Base-by-base conservation (phyloP, 2,329 filamentous ascomycete species). In the Clonostachys byssicola region DNA sequence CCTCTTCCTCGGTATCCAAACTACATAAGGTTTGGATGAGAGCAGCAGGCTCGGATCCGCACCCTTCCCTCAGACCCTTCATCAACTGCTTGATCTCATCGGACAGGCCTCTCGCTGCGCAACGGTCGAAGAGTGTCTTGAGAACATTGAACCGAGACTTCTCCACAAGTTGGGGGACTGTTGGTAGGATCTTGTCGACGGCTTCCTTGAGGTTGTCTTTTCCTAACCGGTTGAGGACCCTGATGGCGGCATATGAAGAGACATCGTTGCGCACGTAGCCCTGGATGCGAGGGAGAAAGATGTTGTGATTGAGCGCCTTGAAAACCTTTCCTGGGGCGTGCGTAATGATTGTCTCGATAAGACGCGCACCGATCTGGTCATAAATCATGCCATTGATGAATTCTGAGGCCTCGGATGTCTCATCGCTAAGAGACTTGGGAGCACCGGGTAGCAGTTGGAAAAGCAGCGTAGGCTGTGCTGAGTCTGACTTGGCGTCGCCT, bases 381-480 rank as follows among this genome's bases (percentile, higher is more conserved):
- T 96, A 97, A 23, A 96, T 75, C 61, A 97, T 80, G 47, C 88
- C 85, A 58, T 88, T 91, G 61, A 97, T 79, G 61, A 97, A 96
- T 14, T 78, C 74, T 12, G 81, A 78, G 5, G 88, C 87, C 43
- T 85, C 86, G 34, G 89, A 88, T 2, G 81, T 81, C 14, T 82
- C 81, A 52, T 92, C 86, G 33, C 78, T 77, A 17, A 95, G 79
- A 0, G 88, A 84, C 44, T 87, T 65, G 2, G 80, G 80, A 0
- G 78, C 89, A 44, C 88, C 92, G 0, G 92, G 91, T 2, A 96
- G 74, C 1, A 99, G 78, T 51, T 83, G 83, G 49, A 82, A 84
- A 12, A 96, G 78, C 12, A 97, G 80, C 0, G 87, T 68, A 44
- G 61, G 62, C 23, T 61, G 65, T 1, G 63, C 56, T n/a, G 66